Evolutionary conservation across 164 flowering plant species (phyloP).

Genomic region (Liquidambar formosana): DNA sequence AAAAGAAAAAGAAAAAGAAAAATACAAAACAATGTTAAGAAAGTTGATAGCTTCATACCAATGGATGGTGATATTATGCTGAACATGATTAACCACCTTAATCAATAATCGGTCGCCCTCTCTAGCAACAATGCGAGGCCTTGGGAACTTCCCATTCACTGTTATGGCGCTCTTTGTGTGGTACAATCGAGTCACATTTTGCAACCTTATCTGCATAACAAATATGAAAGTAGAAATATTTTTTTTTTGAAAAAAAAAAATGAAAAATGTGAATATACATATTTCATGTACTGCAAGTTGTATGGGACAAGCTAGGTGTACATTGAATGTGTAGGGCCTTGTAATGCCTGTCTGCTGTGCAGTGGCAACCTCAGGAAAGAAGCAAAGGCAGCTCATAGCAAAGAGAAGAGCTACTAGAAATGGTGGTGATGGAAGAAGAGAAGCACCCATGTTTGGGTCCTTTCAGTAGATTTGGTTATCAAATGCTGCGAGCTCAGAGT

Average conservation of each 20-base stretch:
- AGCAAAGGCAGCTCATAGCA: background rate
- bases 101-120: conserved; percentile 40
- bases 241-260: background rate
- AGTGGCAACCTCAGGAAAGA: conserved; percentile 13
- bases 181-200: conserved; percentile 43
- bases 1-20: no score
- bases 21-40: background rate
- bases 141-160: conserved; percentile 42
- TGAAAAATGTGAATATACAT: background rate
- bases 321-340: conserved; percentile 40
- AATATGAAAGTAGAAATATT: no score
- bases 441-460: no score
- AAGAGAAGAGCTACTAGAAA: no score
- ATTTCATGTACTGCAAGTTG: no score
- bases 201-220: conserved; percentile 21
- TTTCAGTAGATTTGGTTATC: no score
- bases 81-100: conserved; percentile 36
- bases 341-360: conserved; percentile 24
- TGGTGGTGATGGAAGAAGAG: no score
- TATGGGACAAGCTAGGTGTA: no score
- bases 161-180: conserved; percentile 39
- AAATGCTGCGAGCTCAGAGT: no score
- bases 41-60: conserved; percentile 3
- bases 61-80: conserved; percentile 25
- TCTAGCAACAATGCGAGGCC: conserved; percentile 36